Percentiles rank a stretch among this genome's conserved stretches.
These are phyloP conservation scores for Hyphodiscus sp. DNA, from an alignment of 2,329 filamentous ascomycete species.

Conservation along the genomic window DNA sequence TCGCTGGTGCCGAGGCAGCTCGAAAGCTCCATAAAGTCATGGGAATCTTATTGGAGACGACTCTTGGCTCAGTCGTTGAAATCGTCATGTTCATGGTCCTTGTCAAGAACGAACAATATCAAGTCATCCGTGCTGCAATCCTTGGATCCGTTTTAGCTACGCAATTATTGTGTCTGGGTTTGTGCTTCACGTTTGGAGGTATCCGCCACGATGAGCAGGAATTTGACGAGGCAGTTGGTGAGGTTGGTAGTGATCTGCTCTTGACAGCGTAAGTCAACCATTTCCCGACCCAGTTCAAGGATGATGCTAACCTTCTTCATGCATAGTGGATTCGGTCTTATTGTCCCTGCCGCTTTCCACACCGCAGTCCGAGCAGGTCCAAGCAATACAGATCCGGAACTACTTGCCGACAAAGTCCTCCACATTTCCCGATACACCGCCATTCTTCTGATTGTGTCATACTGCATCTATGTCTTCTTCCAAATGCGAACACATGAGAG, in stretches of 20 bases:
- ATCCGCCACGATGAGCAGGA: slow-evolving; percentile 59
- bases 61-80: slow-evolving; percentile 70
- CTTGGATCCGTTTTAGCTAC: slow-evolving; percentile 79
- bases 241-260: slow-evolving; percentile 71
- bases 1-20: slow-evolving; percentile 64
- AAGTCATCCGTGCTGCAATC: slow-evolving; percentile 79
- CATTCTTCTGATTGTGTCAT: slow-evolving; percentile 64
- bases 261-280: slow-evolving; percentile 61
- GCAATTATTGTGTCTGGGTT: slow-evolving; percentile 69
- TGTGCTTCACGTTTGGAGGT: slow-evolving; percentile 75
- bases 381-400: slow-evolving; percentile 23
- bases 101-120: slow-evolving; percentile 47
- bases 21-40: slow-evolving; percentile 70
- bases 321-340: slow-evolving; percentile 42
- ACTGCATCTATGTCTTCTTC: slow-evolving; percentile 62
- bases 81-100: slow-evolving; percentile 78
- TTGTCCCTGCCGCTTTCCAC: slow-evolving; percentile 41
- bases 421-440: slow-evolving; percentile 65
- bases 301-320: slow-evolving; percentile 6
- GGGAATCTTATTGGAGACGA: slow-evolving; percentile 55
- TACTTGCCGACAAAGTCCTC: slow-evolving; percentile 47
- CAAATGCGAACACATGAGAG: slow-evolving; percentile 70
- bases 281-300: background rate
- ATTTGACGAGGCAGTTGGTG: slow-evolving; percentile 70
- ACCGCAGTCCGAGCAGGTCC: slow-evolving; percentile 33